phyloP scores from a whole-genome alignment of 495 filamentous ascomycete genomes.

The Lasiosphaeris hirsuta region DNA sequence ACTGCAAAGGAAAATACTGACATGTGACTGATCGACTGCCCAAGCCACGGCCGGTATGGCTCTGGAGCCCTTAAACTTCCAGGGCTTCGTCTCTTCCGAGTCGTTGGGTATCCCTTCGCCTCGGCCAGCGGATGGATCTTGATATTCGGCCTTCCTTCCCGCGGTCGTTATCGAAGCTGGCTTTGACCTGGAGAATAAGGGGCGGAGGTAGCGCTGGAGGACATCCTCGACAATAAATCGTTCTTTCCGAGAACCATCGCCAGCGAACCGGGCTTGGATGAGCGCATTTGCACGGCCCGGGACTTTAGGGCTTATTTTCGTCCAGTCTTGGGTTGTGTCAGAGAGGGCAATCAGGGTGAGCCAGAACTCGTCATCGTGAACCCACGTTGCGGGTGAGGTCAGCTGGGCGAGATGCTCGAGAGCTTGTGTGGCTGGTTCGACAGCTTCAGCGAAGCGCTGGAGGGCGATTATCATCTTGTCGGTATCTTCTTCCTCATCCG shows the following conservation, averaged over 20 bases:
- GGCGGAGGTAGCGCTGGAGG: constrained; percentile 54
- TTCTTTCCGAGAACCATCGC: constrained; percentile 5
- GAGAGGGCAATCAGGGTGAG: constrained; percentile 45
- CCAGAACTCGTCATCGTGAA: constrained; percentile 17
- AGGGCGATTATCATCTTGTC: not conserved
- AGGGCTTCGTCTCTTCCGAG: constrained; percentile 60
- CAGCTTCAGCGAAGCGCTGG: constrained; percentile 3
- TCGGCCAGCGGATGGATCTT: constrained; percentile 38
- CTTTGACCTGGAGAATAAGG: constrained; percentile 67
- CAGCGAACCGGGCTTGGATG: constrained; percentile 38
- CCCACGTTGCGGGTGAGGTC: not conserved
- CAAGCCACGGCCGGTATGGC: constrained; percentile 64
- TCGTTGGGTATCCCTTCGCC: constrained; percentile 41
- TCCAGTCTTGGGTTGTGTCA: constrained; percentile 53
- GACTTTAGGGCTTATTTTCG: constrained; percentile 24
- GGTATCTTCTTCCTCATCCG: constrained; percentile 4
- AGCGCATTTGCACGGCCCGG: constrained; percentile 35
- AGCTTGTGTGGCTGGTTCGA: constrained; percentile 8
- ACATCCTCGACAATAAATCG: constrained; percentile 52
- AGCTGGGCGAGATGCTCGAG: constrained; percentile 14
- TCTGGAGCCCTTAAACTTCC: constrained; percentile 65
- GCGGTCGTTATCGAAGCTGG: constrained; percentile 59
- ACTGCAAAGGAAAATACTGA: constrained; percentile 23
- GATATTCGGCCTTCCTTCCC: constrained; percentile 54
- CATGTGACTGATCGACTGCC: constrained; percentile 53